These are phyloP conservation scores for Kodamaea arcana DNA, from an alignment of 1,139 yeast species.

Conservation along the genomic window DNA sequence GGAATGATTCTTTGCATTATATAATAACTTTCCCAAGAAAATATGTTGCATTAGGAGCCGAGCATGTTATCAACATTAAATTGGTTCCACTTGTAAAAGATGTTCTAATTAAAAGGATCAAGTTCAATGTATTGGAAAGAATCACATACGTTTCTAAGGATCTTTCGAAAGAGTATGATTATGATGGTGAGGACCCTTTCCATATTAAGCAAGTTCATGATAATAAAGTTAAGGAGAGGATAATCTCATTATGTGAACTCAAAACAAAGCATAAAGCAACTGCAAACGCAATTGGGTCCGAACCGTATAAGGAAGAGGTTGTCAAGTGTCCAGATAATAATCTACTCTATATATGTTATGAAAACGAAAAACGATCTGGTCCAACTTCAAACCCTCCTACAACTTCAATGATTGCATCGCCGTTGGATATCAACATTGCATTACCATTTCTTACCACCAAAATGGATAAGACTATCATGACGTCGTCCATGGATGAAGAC, in stretches of 20 bases:
- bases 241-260: conserved; percentile 57
- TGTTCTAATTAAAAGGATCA: conserved; percentile 64
- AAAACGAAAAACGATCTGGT: conserved; percentile 18
- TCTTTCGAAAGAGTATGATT: conserved; percentile 53
- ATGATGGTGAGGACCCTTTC: conserved; percentile 41
- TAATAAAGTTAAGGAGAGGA: conserved; percentile 45
- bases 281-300: conserved; percentile 22
- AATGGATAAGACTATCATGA: conserved; percentile 29
- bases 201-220: conserved; percentile 11
- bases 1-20: conserved; percentile 79
- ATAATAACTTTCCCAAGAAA: conserved; percentile 75
- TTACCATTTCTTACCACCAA: conserved; percentile 45
- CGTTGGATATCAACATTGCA: conserved; percentile 44
- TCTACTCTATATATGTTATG: conserved; percentile 54
- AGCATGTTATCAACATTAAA: conserved; percentile 58
- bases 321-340: conserved; percentile 59
- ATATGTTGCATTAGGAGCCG: conserved; percentile 67
- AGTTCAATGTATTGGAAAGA: conserved; percentile 68
- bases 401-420: conserved; percentile 37
- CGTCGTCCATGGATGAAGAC: conserved; percentile 24
- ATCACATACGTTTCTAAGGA: conserved; percentile 60
- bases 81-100: conserved; percentile 70
- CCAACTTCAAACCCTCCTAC: conserved; percentile 6
- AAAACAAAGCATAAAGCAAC: conserved; percentile 47
- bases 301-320: conserved; percentile 61